Base-by-base conservation (phyloP, 2,329 filamentous ascomycete species). In the Epichloe sp. region DNA sequence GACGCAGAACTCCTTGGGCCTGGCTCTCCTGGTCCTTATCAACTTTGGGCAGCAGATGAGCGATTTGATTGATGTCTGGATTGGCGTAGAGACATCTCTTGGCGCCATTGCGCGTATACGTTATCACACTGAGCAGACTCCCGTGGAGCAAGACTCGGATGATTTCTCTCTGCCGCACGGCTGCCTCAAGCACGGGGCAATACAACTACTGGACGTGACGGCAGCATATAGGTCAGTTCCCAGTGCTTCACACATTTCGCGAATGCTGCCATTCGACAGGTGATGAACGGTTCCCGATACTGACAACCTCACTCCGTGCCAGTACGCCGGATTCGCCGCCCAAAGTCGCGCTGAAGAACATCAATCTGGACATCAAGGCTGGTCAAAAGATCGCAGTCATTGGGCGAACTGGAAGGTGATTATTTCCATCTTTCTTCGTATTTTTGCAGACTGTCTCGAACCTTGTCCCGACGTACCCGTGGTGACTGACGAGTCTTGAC, bases 331-430 rank as follows among this genome's bases (percentile, higher is more conserved):
- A 34, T 11, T 44, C 21, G 12, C 26, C 23, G 14, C 43, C 43
- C 10, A 31, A 44, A 21, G 21, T 44, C 14, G 43, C 43, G 7
- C 19, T 44, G 21, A 44, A 31, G 8, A 12, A 17, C 12, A 6
- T 44, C 21, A 44, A 44, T 17, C 15, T 44, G 6, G 26, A 44
- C 21, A 26, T 44, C 43, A 38, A 53, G 36, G 54, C 58, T 5
- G 55, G 55, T 0, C 53, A 60, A 50, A 59, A 58, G 40, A 52
- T 59, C 7, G 56, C 54, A 10, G 49, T 60, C 2, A 48, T 55
- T 44, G 59, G 59, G 1, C 57, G 58, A 5, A 59, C 57, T 4
- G 58, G 58, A 36, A 49, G 48, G 48, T 49, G 8, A 31, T 31
- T 17, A 11, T n/a, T 12, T 3, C 36, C 36, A 19, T 42, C 26